phyloP scores from a whole-genome alignment of 257 asterid species.

The Capsicum chinense region DNA sequence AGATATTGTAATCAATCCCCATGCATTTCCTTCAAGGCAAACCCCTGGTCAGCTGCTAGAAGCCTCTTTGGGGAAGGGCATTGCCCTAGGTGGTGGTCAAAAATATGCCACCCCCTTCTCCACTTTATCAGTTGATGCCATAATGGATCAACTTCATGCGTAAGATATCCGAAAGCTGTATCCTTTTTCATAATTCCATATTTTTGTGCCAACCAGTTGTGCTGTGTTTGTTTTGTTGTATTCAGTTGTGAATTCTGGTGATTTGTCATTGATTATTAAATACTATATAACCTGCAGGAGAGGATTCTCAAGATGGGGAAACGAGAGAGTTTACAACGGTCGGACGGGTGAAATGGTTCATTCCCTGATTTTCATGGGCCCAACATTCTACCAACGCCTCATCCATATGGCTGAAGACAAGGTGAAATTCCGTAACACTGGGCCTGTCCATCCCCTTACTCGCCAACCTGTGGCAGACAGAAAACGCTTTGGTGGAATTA shows the following conservation, averaged over 20 bases:
- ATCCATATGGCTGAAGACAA: slow-evolving; percentile 96
- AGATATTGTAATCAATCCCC: slow-evolving; percentile 93
- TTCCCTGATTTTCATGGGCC: slow-evolving; percentile 84
- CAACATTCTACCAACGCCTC: slow-evolving; percentile 91
- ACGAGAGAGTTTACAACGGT: slow-evolving; percentile 80
- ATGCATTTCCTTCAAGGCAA: slow-evolving; percentile 96
- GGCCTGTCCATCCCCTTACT: slow-evolving; percentile 95
- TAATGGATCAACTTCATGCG: slow-evolving; percentile 84
- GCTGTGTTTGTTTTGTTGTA: slow-evolving; percentile 8
- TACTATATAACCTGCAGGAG: slow-evolving; percentile 49
- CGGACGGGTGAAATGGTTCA: slow-evolving; percentile 72
- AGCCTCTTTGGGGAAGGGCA: slow-evolving; percentile 85
- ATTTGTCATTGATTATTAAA: slow-evolving; percentile 23
- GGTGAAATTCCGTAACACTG: slow-evolving; percentile 82
- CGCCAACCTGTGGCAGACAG: slow-evolving; percentile 98
- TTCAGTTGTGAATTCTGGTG: slow-evolving; percentile 16
- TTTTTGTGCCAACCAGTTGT: slow-evolving; percentile 1
- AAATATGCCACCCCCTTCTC: slow-evolving; percentile 94
- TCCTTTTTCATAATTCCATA: slow-evolving; percentile 11
- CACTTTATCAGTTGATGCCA: slow-evolving; percentile 69
- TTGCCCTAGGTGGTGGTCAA: slow-evolving; percentile 77
- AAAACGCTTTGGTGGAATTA: slow-evolving; percentile 89
- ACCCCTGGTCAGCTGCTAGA: slow-evolving; percentile 96
- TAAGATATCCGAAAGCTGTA: slow-evolving; percentile 32
- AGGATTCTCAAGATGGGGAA: slow-evolving; percentile 89